Percentiles rank a stretch among this genome's conserved stretches.
These are phyloP conservation scores for Olyra latifolia DNA, from an alignment of 176 grass and related monocot genomes.

Conservation along the genomic window DNA sequence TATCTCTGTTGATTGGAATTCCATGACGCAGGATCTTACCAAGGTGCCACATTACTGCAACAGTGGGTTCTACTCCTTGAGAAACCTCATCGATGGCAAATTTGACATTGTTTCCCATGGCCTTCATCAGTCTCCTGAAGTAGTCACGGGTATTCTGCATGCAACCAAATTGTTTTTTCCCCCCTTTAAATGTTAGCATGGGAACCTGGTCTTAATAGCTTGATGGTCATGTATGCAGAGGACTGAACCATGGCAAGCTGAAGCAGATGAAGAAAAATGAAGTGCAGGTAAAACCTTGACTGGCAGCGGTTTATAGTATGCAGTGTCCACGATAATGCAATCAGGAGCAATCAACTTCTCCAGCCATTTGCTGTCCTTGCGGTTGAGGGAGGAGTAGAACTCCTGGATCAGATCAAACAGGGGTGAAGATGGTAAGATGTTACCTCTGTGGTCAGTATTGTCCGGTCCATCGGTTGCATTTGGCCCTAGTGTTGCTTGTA, in stretches of 20 bases:
- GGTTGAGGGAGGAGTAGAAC: conserved; percentile 74
- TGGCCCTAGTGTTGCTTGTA: conserved; percentile 16
- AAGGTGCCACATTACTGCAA: conserved; percentile 81
- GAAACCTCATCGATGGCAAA: conserved; percentile 63
- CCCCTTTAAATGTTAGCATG: background rate
- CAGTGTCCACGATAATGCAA: conserved; percentile 60
- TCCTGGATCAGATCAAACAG: conserved; percentile 40
- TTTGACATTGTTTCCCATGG: conserved; percentile 69
- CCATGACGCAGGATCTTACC: conserved; percentile 46
- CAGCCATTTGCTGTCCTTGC: conserved; percentile 52
- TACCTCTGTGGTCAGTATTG: conserved; percentile 21
- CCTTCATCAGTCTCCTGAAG: conserved; percentile 56
- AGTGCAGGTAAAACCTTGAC: conserved; percentile 56
- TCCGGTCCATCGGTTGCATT: background rate
- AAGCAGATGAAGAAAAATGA: conserved; percentile 26
- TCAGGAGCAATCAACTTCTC: conserved; percentile 51
- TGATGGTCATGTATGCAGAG: conserved; percentile 20
- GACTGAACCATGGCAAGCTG: background rate
- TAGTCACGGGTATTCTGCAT: conserved; percentile 48
- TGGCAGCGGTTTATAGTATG: conserved; percentile 58
- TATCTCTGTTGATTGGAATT: conserved; percentile 24
- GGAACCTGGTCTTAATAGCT: background rate
- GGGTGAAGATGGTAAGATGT: conserved; percentile 40
- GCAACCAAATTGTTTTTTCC: background rate
- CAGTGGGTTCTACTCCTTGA: conserved; percentile 41